Percentiles rank a stretch among this genome's conserved stretches.
phyloP scores from a whole-genome alignment of 2,329 filamentous ascomycete genomes.

The Neocatenulostroma microsporum region DNA sequence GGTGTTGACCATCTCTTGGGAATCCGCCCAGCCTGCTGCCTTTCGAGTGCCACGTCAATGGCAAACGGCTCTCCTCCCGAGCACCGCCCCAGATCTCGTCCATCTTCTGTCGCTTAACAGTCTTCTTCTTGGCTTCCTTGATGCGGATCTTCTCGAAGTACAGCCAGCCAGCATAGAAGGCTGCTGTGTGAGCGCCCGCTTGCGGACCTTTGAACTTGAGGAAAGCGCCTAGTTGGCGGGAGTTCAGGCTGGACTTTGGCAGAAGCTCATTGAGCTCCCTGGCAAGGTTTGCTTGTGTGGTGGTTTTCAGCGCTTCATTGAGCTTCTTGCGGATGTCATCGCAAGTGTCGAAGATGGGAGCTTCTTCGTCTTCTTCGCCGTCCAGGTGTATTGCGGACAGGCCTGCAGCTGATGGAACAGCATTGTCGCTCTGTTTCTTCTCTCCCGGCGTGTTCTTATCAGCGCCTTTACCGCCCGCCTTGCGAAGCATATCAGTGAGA shows the following conservation, averaged over 20 bases:
- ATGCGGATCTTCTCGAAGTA: conserved; percentile 56
- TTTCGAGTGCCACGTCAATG: neutral
- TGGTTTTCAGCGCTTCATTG: conserved; percentile 39
- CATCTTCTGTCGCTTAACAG: conserved; percentile 46
- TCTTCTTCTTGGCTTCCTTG: conserved; percentile 46
- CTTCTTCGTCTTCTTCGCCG: conserved; percentile 41
- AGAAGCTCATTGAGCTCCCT: conserved; percentile 41
- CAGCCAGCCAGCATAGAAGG: conserved; percentile 32
- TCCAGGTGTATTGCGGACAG: conserved; percentile 38
- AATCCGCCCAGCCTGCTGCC: conserved; percentile 6
- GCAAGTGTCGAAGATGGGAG: conserved; percentile 51
- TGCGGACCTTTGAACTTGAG: conserved; percentile 43
- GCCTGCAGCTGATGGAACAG: conserved; percentile 7
- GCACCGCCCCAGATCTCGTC: conserved; percentile 29
- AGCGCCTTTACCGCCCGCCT: no score
- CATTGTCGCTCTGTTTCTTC: neutral
- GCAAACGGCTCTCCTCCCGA: no score
- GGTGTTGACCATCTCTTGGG: conserved; percentile 3
- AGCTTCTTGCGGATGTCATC: conserved; percentile 54
- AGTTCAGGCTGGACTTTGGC: conserved; percentile 32
- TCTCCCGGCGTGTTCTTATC: conserved; percentile 2
- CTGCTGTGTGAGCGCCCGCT: conserved; percentile 40
- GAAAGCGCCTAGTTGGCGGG: conserved; percentile 44
- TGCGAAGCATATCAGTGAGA: no score
- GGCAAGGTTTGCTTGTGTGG: conserved; percentile 48